Conservation (phyloP, 2,329 filamentous ascomycete genomes). For the Epichloe bromicola region DNA sequence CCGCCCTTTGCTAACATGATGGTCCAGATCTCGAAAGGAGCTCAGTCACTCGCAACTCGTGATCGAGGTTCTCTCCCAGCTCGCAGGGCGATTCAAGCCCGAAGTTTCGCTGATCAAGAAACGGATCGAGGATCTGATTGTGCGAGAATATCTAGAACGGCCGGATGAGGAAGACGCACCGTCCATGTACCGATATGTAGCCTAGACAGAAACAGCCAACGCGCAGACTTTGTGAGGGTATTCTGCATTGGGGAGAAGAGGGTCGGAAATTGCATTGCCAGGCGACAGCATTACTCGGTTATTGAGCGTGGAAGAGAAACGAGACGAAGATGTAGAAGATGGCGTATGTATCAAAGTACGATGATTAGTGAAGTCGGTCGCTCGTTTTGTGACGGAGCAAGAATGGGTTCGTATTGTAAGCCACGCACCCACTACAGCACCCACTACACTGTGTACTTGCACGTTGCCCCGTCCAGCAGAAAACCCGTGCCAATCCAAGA, state of each 20-base stretch:
- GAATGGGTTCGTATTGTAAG: no score
- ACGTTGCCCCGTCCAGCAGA: not conserved
- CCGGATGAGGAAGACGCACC: conserved; percentile 49
- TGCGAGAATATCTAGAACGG: conserved; percentile 65
- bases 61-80: conserved; percentile 57
- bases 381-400: no score
- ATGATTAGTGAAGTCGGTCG: not conserved
- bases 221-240: not conserved
- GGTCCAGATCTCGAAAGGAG: conserved; percentile 55
- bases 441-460: no score
- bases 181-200: conserved; percentile 59
- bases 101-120: conserved; percentile 69
- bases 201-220: conserved; percentile 27
- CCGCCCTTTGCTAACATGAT: not conserved
- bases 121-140: conserved; percentile 65
- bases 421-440: no score
- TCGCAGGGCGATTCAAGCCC: conserved; percentile 58
- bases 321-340: not conserved
- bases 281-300: not conserved
- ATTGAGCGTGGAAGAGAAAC: not conserved
- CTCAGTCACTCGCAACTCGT: conserved; percentile 57
- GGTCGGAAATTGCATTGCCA: not conserved
- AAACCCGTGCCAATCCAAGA: not conserved
- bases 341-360: not conserved
- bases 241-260: not conserved